Evolutionary conservation across 1,284 basidiomycete species (phyloP), one percentile per base, ranked within the genome.

Genomic region (Amylostereum areolatum): DNA sequence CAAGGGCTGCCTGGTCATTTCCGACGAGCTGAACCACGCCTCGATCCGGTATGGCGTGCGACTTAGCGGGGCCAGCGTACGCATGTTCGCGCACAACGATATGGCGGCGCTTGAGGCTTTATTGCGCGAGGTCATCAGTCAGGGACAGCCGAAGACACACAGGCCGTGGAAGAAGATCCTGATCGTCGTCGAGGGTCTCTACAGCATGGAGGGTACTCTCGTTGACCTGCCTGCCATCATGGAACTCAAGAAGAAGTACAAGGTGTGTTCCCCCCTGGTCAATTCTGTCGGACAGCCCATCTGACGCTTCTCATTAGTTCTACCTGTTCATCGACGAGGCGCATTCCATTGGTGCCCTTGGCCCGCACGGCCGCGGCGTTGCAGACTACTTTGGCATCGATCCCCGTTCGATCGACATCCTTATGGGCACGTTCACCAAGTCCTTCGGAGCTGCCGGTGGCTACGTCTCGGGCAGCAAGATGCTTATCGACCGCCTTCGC

Each of bases 361-460:
- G 96, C 33, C 92, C 94, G 6, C 81, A 89, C 58, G 96, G 96
- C 7, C 90, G 96, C 42, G 96, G 96, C 56, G 91, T 99, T 4
- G 85, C 86, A 52, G 95, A 99, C 66, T 99, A 97, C 73, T 99
- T 96, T 66, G 84, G 83, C 50, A 72, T 98, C 54, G 75, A 92
- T 60, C 93, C 95, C 2, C 75, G 76, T 8, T 76, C 78, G 33
- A 78, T 98, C 53, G 96, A 99, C 65, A 81, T 99, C 55, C 81
- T 97, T 55, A 99, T 99, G 96, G 96, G 96, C 50, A 99, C 96
- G 0, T 97, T 99, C 66, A 99, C 96, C 35, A 99, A 99, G 69
- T 97, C 95, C 0, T 99, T 99, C 63, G 97, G 96, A 52, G 95
- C 96, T 2, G 89, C 95, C 0, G 96, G 96, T 48, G 96, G 96